Percentiles rank a stretch among this genome's conserved stretches.
Conservation (phyloP, 805 yeast genomes). For the Kluyveromyces aestuarii region DNA sequence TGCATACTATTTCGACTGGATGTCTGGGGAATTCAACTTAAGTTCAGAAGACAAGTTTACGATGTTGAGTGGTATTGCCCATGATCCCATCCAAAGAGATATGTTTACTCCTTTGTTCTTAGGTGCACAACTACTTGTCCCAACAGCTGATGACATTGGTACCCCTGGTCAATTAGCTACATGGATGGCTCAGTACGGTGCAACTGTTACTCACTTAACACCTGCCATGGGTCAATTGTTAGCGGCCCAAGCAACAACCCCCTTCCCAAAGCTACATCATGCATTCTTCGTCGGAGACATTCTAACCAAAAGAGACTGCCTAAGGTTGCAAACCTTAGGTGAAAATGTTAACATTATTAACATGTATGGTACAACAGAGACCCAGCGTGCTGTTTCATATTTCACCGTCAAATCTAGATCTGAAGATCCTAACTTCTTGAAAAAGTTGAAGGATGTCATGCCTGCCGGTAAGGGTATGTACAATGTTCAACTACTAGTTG, state of each 20-base stretch:
- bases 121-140: conserved; percentile 89
- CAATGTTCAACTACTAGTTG: conserved; percentile 89
- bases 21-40: conserved; percentile 77
- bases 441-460: conserved; percentile 85
- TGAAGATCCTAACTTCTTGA: conserved; percentile 63
- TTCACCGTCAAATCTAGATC: conserved; percentile 75
- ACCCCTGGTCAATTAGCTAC: conserved; percentile 96
- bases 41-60: conserved; percentile 81
- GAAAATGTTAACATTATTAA: conserved; percentile 84
- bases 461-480: conserved; percentile 98
- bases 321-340: conserved; percentile 85
- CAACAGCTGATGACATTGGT: conserved; percentile 95
- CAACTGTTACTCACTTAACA: conserved; percentile 94
- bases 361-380: conserved; percentile 99
- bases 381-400: conserved; percentile 95
- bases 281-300: conserved; percentile 99
- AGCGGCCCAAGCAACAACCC: conserved; percentile 89
- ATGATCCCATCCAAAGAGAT: conserved; percentile 98
- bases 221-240: conserved; percentile 99
- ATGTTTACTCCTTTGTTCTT: conserved; percentile 95
- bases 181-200: conserved; percentile 89
- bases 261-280: conserved; percentile 79
- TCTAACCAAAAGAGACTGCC: conserved; percentile 92
- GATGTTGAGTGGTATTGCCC: conserved; percentile 98
- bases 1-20: conserved; percentile 98